Evolutionary conservation across 179 eudicot genomes (phyloP).

Genomic region (Dionaea muscipula): DNA sequence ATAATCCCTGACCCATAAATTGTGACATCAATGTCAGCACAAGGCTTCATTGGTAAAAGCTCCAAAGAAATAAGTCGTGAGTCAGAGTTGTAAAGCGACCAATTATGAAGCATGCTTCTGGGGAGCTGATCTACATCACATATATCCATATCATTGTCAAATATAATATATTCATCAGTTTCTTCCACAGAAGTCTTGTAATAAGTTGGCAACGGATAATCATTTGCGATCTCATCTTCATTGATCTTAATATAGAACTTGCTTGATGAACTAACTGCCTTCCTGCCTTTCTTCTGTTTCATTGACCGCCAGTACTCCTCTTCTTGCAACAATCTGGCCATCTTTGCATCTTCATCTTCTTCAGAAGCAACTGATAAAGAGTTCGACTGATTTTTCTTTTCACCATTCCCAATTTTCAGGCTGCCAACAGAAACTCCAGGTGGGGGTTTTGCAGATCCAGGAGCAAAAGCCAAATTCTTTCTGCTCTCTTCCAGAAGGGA

Average conservation of each 20-base stretch:
- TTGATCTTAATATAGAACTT: conserved; percentile 79
- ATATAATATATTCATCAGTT: conserved; percentile 75
- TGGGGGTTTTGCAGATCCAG: conserved; percentile 11
- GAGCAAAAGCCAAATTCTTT: conserved; percentile 20
- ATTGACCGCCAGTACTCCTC: conserved; percentile 72
- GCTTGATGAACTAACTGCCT: conserved; percentile 33
- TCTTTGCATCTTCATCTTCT: conserved; percentile 60
- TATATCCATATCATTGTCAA: conserved; percentile 44
- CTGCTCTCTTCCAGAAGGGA: conserved; percentile 61
- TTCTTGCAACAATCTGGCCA: conserved; percentile 75
- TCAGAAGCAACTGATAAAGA: conserved; percentile 18
- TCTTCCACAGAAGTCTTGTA: conserved; percentile 59
- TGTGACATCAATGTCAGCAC: conserved; percentile 84
- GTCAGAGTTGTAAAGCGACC: conserved; percentile 93
- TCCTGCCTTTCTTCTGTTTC: conserved; percentile 51
- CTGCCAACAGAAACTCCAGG: conserved; percentile 25
- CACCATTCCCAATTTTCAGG: conserved; percentile 35
- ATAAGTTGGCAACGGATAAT: conserved; percentile 85
- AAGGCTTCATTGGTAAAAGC: conserved; percentile 94
- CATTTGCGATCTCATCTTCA: conserved; percentile 93
- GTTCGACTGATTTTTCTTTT: conserved; percentile 16
- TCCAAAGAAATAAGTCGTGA: conserved; percentile 78
- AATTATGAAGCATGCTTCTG: conserved; percentile 82
- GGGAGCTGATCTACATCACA: conserved; percentile 58
- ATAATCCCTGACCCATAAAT: conserved; percentile 82